A percentile compares a stretch with the other conserved stretches of the same genome.
Conservation (phyloP, 805 yeast species). For the Yamadazyma nakazawae region DNA sequence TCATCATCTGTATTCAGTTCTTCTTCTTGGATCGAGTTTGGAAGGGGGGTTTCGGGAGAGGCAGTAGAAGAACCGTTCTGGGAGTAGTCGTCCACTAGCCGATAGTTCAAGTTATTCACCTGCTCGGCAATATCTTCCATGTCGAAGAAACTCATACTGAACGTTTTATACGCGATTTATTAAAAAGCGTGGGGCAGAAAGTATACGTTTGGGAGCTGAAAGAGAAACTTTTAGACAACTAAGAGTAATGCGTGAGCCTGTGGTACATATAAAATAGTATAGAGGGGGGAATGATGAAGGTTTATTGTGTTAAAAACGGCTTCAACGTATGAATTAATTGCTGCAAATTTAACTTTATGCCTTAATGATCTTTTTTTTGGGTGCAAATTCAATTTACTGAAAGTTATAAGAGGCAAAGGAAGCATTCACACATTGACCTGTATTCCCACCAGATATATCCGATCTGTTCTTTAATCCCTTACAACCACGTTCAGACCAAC, state of each 20-base stretch:
- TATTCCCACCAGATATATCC: neutral
- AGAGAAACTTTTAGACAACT: too few species aligned
- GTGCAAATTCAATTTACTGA: neutral
- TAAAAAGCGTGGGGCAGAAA: neutral
- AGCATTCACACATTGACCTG: neutral
- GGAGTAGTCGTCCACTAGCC: conserved; percentile 1
- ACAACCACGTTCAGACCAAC: conserved; percentile 1
- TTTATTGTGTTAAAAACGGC: neutral
- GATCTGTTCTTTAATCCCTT: conserved; percentile 1
- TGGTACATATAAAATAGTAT: too few species aligned
- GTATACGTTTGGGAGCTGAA: neutral
- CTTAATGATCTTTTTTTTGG: neutral
- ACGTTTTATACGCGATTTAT: conserved; percentile 1
- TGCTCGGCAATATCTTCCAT: conserved; percentile 16
- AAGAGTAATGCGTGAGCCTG: too few species aligned
- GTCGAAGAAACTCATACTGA: conserved; percentile 11
- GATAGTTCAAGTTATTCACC: conserved; percentile 11
- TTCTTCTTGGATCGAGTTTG: neutral
- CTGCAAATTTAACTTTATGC: neutral
- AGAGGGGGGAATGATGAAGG: too few species aligned
- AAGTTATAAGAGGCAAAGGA: neutral
- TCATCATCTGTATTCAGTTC: neutral
- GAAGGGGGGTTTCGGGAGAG: neutral
- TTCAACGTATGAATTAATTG: neutral
- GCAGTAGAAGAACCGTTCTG: neutral